These are phyloP conservation scores for Akanthomyces lecanii DNA, from an alignment of 2,329 filamentous ascomycete species.

Conservation along the genomic window DNA sequence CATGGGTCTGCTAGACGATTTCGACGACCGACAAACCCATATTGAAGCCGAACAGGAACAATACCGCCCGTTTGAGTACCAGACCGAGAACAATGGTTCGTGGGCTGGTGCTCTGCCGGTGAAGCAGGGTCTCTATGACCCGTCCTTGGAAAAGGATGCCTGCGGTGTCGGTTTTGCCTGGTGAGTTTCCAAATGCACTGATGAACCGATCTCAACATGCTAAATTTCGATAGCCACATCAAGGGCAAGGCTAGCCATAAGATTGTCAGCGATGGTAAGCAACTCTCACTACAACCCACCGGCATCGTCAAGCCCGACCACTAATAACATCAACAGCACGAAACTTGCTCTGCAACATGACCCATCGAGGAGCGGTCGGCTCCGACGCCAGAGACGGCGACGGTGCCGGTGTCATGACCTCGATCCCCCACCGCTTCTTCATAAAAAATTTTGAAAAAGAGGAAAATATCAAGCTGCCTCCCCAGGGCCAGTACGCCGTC, in stretches of 20 bases:
- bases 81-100: constrained; percentile 76
- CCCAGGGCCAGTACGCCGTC: constrained; percentile 88
- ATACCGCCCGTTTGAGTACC: constrained; percentile 76
- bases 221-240: constrained; percentile 65
- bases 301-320: constrained; percentile 16
- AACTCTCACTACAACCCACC: not conserved
- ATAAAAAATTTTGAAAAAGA: constrained; percentile 96
- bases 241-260: constrained; percentile 98
- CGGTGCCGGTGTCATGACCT: constrained; percentile 98
- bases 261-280: constrained; percentile 93
- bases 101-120: constrained; percentile 94
- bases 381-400: constrained; percentile 98
- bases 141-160: constrained; percentile 94
- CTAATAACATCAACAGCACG: constrained; percentile 54
- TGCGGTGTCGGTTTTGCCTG: constrained; percentile 99
- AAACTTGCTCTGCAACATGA: constrained; percentile 99
- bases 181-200: constrained; percentile 47
- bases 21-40: constrained; percentile 64
- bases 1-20: constrained; percentile 64
- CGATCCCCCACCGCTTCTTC: constrained; percentile 97
- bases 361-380: constrained; percentile 95
- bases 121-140: constrained; percentile 98
- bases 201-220: not conserved
- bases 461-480: constrained; percentile 80
- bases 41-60: constrained; percentile 55